Base-by-base conservation (phyloP, 768 basidiomycete species). In the Auriscalpium microsporum region DNA sequence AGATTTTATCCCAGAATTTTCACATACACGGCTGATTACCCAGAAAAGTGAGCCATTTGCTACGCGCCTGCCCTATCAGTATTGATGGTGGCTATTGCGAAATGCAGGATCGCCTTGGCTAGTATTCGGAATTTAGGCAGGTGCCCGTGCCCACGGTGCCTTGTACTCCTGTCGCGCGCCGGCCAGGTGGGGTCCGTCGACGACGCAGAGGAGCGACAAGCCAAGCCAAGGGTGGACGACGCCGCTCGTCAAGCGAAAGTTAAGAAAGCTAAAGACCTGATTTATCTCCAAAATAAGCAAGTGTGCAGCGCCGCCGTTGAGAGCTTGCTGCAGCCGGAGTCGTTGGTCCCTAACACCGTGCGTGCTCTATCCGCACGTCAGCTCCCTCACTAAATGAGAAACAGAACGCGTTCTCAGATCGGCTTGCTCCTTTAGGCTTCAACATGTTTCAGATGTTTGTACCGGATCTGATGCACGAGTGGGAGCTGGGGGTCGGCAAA, bases 11-110 rank as follows among this genome's bases (percentile, higher is more conserved):
- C 48, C 0, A 50, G 54, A 0, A 50, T 69, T 0, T 66, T 70
- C 42, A 62, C 68, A 0, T 70, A 69, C 38, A 52, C 65, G 1
- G 69, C 64, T 4, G 63, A 68, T 51, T 69, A 68, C 50, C 68
- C 63, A 0, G 68, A 69, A 13, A 55, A 56, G 57, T 58, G 28
- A 21, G 50, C 35, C 23, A 5, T 5, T 28, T 3, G 23, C n/a
- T n/a, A n/a, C n/a, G n/a, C n/a, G n/a, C n/a, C n/a, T n/a, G n/a
- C n/a, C n/a, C n/a, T n/a, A n/a, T n/a, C n/a, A n/a, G n/a, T n/a
- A n/a, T n/a, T n/a, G n/a, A n/a, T n/a, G n/a, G n/a, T n/a, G n/a
- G n/a, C n/a, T n/a, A n/a, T n/a, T n/a, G n/a, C n/a, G 23, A 3
- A 5, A 28, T 28, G 10, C 8, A 50, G 48, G 34, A 36, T 36